These are phyloP conservation scores for Maudiozyma humilis DNA, from an alignment of 1,139 yeast species.

Conservation along the genomic window DNA sequence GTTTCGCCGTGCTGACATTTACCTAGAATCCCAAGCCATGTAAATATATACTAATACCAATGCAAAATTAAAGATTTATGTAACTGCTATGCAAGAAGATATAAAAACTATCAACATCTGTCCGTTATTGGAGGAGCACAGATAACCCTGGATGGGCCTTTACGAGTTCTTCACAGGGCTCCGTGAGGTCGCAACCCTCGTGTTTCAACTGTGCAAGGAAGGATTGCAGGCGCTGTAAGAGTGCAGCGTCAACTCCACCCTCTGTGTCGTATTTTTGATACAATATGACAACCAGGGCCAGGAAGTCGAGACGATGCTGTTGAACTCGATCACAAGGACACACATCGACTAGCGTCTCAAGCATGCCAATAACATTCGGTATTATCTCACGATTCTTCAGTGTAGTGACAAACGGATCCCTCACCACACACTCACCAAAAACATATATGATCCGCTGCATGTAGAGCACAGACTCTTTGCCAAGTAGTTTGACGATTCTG, in stretches of 20 bases:
- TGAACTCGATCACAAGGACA: slow-evolving; percentile 18
- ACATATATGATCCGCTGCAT: slow-evolving; percentile 24
- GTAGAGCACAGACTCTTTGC: slow-evolving; percentile 12
- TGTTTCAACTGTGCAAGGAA: slow-evolving; percentile 7
- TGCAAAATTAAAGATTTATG: neutral
- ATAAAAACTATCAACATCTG: no score
- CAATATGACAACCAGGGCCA: slow-evolving; percentile 18
- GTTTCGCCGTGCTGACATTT: no score
- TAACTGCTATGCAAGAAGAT: no score
- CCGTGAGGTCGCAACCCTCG: slow-evolving; percentile 15
- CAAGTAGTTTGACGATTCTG: slow-evolving; percentile 9
- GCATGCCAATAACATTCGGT: slow-evolving; percentile 10
- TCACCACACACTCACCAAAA: slow-evolving; percentile 24
- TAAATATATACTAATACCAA: neutral
- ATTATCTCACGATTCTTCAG: slow-evolving; percentile 11
- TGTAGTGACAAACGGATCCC: slow-evolving; percentile 25
- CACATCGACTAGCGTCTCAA: slow-evolving; percentile 10
- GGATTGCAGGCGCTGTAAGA: neutral
- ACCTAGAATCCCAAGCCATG: neutral
- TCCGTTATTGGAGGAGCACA: neutral
- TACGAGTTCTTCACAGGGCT: slow-evolving; percentile 3
- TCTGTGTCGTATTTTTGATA: slow-evolving; percentile 24
- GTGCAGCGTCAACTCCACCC: slow-evolving; percentile 13
- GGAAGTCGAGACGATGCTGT: slow-evolving; percentile 24
- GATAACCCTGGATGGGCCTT: neutral